Base-by-base conservation (phyloP, 805 yeast genomes). In the Kazachstania taianensis region DNA sequence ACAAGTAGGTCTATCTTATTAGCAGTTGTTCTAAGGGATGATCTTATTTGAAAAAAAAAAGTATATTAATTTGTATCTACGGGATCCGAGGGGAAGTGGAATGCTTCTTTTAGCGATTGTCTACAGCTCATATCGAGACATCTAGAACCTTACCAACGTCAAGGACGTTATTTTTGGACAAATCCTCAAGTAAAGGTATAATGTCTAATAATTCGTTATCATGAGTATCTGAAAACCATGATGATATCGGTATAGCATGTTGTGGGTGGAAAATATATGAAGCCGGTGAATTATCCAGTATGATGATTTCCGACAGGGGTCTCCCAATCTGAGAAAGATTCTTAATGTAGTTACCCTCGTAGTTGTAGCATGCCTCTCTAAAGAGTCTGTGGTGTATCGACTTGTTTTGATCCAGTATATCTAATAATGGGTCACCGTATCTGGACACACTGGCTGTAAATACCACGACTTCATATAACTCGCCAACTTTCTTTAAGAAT, bases 191-290 rank as follows among this genome's bases (percentile, higher is more conserved):
- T 41, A 92, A 76, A 10, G 97, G 98, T 37, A 92, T 64, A 60
- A 92, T 74, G 61, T 92, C 99, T 42, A 83, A 61, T 50, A 92
- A 69, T 67, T 92, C 99, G 57, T 87, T 87, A 59, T 92, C 99
- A 59, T 92, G 98, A 20, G 92, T 77, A 62, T 92, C 99, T 46
- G 95, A 83, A 67, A 92, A 92, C 99, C 99, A 92, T 57, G 92
- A 79, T 46, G 95, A 83, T 20, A 92, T 83, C 17, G 99, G 99
- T 20, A 92, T 81, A 7, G 97, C 94, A 63, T 92, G 96, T 59
- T 85, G 94, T 15, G 98, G 99, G 56, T 92, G 97, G 68, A 92
- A 83, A 38, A 89, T 78, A 61, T 92, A 92, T n/a, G 96, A 84
- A 3, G 97, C 95, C 1, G 99, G 97, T 2, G 97, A 87, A 61